Evolutionary conservation across 805 yeast genomes (phyloP).

Genomic region (Peterozyma xylosa): DNA sequence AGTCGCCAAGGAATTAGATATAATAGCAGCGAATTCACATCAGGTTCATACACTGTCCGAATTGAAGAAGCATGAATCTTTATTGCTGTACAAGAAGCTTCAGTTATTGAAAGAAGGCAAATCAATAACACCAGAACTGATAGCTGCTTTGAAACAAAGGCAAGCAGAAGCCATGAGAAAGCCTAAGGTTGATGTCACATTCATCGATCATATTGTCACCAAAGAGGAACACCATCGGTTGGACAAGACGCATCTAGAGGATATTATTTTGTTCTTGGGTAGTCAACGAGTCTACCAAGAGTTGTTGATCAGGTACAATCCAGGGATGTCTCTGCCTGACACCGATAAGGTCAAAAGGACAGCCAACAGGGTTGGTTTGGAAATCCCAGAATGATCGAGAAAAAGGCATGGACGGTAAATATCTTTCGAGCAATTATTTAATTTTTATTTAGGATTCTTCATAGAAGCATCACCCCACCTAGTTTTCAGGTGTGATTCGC

Average conservation of each 20-base stretch:
- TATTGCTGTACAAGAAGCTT: constrained; percentile 40
- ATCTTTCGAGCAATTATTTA: neutral
- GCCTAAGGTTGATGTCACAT: constrained; percentile 18
- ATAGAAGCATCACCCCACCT: too few species aligned
- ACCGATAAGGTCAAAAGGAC: constrained; percentile 71
- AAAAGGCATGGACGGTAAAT: neutral
- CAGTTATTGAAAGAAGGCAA: constrained; percentile 34
- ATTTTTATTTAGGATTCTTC: too few species aligned
- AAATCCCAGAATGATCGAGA: constrained; percentile 38
- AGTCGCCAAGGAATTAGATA: constrained; percentile 31
- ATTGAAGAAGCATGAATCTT: constrained; percentile 34
- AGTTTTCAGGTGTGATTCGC: too few species aligned
- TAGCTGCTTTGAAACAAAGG: constrained; percentile 25
- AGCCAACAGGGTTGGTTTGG: constrained; percentile 85
- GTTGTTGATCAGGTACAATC: constrained; percentile 78
- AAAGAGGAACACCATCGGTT: constrained; percentile 13
- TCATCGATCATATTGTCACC: constrained; percentile 18
- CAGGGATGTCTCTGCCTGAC: constrained; percentile 72
- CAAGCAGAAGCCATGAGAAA: constrained; percentile 18
- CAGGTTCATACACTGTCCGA: constrained; percentile 31
- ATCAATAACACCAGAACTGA: constrained; percentile 19
- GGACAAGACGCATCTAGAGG: constrained; percentile 36
- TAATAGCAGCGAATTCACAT: constrained; percentile 27
- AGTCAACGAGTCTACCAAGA: constrained; percentile 75
- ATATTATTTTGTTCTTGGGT: constrained; percentile 53